A percentile compares a stretch with the other conserved stretches of the same genome.
phyloP scores from a whole-genome alignment of 108 stramenopile genomes.

The Licmophora abbreviata region DNA sequence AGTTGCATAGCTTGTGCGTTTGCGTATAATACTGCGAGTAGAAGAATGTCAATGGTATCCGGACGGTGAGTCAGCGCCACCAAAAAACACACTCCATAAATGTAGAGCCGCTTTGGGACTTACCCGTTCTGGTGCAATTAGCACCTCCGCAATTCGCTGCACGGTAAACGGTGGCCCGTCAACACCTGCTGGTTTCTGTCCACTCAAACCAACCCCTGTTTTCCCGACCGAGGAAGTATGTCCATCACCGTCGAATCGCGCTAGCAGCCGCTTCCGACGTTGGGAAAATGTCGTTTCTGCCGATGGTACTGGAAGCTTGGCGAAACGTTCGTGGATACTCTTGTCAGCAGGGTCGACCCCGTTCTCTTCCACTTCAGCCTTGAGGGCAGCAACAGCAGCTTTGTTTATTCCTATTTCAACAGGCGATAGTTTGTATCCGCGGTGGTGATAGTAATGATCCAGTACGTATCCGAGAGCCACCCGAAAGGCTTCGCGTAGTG shows the following conservation, averaged over 20 bases:
- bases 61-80: not conserved
- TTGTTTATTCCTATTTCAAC: constrained; percentile 33
- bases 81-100: not conserved
- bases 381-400: too few species aligned
- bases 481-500: constrained; percentile 29
- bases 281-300: constrained; percentile 28
- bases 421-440: constrained; percentile 39
- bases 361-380: too few species aligned
- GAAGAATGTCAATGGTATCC: constrained; percentile 1
- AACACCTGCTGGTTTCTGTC: too few species aligned
- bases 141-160: constrained; percentile 48
- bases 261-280: constrained; percentile 25
- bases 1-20: constrained; percentile 60
- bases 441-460: constrained; percentile 29
- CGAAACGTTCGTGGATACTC: constrained; percentile 7
- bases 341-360: too few species aligned
- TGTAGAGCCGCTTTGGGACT: not conserved
- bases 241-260: constrained; percentile 4
- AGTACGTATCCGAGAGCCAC: constrained; percentile 30
- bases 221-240: constrained; percentile 8
- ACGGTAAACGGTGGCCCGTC: constrained; percentile 44
- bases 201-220: not conserved
- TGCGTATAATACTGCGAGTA: constrained; percentile 58
- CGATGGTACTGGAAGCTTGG: constrained; percentile 7
- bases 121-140: constrained; percentile 36